A percentile compares a stretch with the other conserved stretches of the same genome.
Conservation (phyloP, 495 filamentous ascomycete genomes). For the Sordaria brevicollis region DNA sequence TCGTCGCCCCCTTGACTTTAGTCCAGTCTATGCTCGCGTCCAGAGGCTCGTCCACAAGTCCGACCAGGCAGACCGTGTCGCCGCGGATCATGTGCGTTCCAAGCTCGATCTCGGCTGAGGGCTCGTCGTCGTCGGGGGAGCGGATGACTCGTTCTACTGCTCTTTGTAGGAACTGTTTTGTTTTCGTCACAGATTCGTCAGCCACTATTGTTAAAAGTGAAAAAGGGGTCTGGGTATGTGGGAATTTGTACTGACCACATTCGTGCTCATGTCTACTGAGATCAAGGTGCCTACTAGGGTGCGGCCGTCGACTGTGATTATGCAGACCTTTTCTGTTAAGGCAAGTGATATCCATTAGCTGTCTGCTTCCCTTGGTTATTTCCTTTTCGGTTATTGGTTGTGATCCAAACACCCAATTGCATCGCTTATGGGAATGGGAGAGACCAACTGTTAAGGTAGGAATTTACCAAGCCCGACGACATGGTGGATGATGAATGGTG, state of each 20-base stretch:
- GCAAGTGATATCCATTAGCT: constrained; percentile 13
- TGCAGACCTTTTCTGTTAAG: constrained; percentile 68
- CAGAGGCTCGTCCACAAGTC: constrained; percentile 78
- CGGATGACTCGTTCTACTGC: constrained; percentile 87
- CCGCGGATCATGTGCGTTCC: constrained; percentile 89
- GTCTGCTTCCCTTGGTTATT: neutral
- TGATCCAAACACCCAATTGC: no score
- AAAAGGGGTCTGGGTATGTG: neutral
- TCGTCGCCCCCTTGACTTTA: constrained; percentile 74
- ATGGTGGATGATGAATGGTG: neutral
- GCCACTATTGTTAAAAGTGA: neutral
- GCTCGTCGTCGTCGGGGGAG: constrained; percentile 68
- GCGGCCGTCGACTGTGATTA: constrained; percentile 88
- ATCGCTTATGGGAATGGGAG: no score
- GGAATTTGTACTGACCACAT: constrained; percentile 46
- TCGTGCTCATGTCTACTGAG: constrained; percentile 86
- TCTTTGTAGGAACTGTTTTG: constrained; percentile 53
- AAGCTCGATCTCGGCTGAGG: constrained; percentile 69
- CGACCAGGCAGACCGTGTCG: constrained; percentile 88
- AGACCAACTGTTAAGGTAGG: constrained; percentile 5
- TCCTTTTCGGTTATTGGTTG: no score
- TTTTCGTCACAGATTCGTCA: neutral
- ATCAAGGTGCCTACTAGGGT: constrained; percentile 74
- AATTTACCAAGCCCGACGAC: constrained; percentile 2
- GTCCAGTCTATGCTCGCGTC: constrained; percentile 85